phyloP scores from a whole-genome alignment of 345 rosid species.

The Syzygium aqueum region DNA sequence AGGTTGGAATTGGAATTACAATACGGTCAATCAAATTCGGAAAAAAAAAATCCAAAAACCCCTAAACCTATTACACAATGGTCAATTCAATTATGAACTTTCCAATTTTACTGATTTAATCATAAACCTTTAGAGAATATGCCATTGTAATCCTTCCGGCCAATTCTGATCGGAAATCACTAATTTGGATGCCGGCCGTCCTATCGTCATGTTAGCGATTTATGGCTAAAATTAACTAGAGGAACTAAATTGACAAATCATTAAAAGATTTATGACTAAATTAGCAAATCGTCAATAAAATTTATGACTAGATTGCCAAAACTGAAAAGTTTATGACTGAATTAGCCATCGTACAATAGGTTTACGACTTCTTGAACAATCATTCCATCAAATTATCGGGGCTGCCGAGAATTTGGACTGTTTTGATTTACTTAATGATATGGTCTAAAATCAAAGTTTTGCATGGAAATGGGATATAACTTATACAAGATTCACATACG shows the following conservation, averaged over 20 bases:
- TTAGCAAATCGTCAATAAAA: too few species aligned
- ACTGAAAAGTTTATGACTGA: too few species aligned
- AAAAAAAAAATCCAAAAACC: not conserved
- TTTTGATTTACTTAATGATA: not conserved
- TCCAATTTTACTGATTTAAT: not conserved
- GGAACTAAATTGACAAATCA: fast-evolving
- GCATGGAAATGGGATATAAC: not conserved
- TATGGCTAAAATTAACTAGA: not conserved
- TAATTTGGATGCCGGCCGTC: not conserved
- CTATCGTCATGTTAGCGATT: fast-evolving
- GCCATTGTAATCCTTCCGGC: fast-evolving
- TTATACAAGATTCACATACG: not conserved
- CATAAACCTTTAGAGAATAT: not conserved
- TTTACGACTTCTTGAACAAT: not conserved
- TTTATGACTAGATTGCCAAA: too few species aligned
- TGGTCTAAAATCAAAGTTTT: not conserved
- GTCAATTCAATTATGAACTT: fast-evolving
- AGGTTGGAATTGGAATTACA: not conserved
- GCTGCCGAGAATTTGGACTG: not conserved
- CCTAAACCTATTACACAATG: not conserved
- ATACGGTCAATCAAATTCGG: not conserved
- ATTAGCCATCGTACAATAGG: too few species aligned
- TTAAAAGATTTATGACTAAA: not conserved
- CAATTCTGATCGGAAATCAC: fast-evolving
- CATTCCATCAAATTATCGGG: not conserved